Base-by-base conservation (phyloP, 306 rosid species). In the Cucumis hystrix region DNA sequence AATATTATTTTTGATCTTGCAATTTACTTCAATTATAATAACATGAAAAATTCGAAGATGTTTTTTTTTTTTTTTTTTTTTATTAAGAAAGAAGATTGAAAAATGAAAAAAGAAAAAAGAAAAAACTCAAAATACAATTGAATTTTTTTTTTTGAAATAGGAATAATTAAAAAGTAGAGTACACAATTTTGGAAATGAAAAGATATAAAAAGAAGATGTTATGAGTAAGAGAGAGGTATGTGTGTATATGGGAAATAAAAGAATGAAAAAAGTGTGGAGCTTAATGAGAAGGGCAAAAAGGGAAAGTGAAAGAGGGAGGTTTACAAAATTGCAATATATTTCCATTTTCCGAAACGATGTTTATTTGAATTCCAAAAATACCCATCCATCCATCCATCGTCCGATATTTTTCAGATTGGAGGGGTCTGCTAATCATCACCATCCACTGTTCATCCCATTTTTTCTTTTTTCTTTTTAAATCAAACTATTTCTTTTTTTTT, bases 391-490 rank as follows among this genome's bases (percentile, higher is more conserved):
- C 30, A 28, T 28, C 30, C 3, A 28, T 54, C 62, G 77, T 78
- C 84, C 86, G 78, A 49, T 45, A 74, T 72, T 65, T 23, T 82
- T 79, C 83, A 5, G 18, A 8, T 57, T 16, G 51, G 47, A 45
- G 54, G 80, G 77, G 61, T 75, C 78, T 35, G 58, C 77, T 57
- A 56, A 33, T 69, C 77, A 79, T 71, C 80, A 78, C 75, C 80
- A 51, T 68, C 57, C 17, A 68, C 62, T 73, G 62, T 6, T 63
- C 60, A 79, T 47, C 62, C 80, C 47, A 41, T 56, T 37, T 64
- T 64, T 64, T 49, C 12, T 43, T 30, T 52, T 30, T 49, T 65
- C 55, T 47, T 71, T 30, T 30, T 11, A 20, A 14, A 33, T 33
- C 2, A 33, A 33, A 33, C 0, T 52, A 3, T 13, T 49, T 1